Conservation (phyloP, 2,329 filamentous ascomycete species). For the Fulvia fulva region DNA sequence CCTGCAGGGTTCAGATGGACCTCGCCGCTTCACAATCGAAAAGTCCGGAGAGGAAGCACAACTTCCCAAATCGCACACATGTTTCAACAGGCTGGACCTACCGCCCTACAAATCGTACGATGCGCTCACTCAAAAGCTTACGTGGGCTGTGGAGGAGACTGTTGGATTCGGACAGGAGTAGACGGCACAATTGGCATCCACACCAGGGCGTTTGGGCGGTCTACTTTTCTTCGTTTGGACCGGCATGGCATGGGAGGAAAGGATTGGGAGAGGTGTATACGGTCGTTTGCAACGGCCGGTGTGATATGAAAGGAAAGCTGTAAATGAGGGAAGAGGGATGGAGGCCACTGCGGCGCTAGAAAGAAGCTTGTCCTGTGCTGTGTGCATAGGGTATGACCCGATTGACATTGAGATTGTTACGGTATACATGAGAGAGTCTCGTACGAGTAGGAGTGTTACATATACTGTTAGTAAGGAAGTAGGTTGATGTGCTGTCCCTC, state of each 20-base stretch:
- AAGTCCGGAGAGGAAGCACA: constrained; percentile 90
- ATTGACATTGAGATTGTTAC: not conserved
- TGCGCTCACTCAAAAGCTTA: constrained; percentile 80
- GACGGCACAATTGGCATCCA: not conserved
- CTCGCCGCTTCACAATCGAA: constrained; percentile 93
- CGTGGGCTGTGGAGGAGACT: constrained; percentile 96
- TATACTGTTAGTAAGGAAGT: no score
- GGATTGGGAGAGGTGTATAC: not conserved
- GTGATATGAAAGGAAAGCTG: not conserved
- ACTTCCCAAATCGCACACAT: constrained; percentile 94
- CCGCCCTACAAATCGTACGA: constrained; percentile 90
- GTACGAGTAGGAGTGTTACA: not conserved
- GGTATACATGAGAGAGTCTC: not conserved
- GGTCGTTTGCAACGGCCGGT: not conserved
- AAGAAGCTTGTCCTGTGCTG: not conserved
- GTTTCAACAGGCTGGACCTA: constrained; percentile 95
- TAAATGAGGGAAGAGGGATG: not conserved
- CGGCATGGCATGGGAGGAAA: not conserved
- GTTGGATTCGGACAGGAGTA: constrained; percentile 99
- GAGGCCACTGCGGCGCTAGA: not conserved
- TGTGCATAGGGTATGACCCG: not conserved
- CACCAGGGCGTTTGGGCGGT: not conserved
- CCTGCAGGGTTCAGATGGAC: constrained; percentile 92
- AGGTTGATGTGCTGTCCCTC: not conserved
- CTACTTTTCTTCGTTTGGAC: not conserved